These are phyloP conservation scores for Staphylotrichum tortipilum DNA, from an alignment of 495 filamentous ascomycete genomes.

Conservation along the genomic window DNA sequence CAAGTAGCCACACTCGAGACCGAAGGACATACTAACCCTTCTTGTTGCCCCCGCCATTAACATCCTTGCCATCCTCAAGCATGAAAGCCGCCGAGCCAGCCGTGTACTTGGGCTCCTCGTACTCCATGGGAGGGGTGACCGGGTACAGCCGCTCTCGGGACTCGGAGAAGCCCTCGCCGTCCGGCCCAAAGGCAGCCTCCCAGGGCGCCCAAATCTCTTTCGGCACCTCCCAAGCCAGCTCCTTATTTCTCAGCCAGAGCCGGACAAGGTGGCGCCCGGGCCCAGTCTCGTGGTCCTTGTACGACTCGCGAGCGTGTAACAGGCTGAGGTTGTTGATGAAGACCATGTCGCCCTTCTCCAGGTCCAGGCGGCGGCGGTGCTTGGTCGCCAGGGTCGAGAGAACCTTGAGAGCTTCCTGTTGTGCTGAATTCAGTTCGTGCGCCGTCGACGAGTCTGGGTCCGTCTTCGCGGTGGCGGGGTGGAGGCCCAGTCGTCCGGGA, in stretches of 20 bases:
- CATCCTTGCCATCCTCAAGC: slow-evolving; percentile 27
- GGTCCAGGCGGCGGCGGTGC: slow-evolving; percentile 34
- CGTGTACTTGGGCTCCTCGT: slow-evolving; percentile 35
- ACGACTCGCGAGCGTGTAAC: slow-evolving; percentile 49
- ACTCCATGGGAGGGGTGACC: slow-evolving; percentile 28
- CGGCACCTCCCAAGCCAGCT: slow-evolving; percentile 34
- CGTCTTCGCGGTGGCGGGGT: slow-evolving; percentile 19
- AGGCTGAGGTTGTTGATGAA: slow-evolving; percentile 56
- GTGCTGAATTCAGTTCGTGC: slow-evolving; percentile 26
- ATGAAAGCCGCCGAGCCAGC: slow-evolving; percentile 39
- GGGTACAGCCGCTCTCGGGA: slow-evolving; percentile 27
- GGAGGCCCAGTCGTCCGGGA: slow-evolving; percentile 36
- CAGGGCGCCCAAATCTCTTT: slow-evolving; percentile 34
- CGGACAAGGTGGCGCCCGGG: slow-evolving; percentile 41
- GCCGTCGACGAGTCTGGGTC: slow-evolving; percentile 13
- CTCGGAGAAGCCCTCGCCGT: slow-evolving; percentile 7
- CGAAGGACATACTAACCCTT: too few relatives aligned
- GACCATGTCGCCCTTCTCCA: slow-evolving; percentile 50
- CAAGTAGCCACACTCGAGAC: too few relatives aligned
- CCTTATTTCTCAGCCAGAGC: slow-evolving; percentile 41
- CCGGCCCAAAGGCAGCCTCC: slow-evolving; percentile 34
- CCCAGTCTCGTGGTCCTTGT: slow-evolving; percentile 27
- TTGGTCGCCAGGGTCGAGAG: slow-evolving; percentile 27
- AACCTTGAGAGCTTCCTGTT: slow-evolving; percentile 28
- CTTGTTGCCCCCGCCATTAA: slow-evolving; percentile 8